Evolutionary conservation across 1,284 basidiomycete genomes (phyloP), one percentile per base, ranked within the genome.

Genomic region (Neonothopanus nambi): DNA sequence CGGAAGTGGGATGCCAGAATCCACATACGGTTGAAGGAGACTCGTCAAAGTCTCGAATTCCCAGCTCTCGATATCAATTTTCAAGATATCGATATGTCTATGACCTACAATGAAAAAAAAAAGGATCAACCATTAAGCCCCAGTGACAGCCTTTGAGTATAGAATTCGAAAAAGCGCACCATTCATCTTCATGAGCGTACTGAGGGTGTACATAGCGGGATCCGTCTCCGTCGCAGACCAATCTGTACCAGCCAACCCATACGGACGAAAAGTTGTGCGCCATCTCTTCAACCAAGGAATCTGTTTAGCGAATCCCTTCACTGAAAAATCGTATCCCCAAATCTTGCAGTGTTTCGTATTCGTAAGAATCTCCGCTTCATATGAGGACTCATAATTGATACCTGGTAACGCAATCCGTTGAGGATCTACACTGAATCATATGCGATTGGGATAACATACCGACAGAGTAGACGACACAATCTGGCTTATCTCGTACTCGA

Each of bases 371-470:
- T 80, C 80, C 1, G 80, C 77, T 60, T 87, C 86, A 59, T 85
- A 87, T 3, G 84, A 83, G 5, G 85, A 84, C 47, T 85, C 82
- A 56, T 77, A 76, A 67, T 83, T 82, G 65, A 84, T 80, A 40
- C 84, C 83, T 84, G 40, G 17, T 30, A 30, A 23, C 12, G 30
- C 26, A n/a, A 5, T 17, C 21, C 17, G 17, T 15, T 4, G 24
- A 18, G 7, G 21, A 6, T 33, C 13, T 17, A 21, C 3, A 17
- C 11, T 23, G 15, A 18, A 17, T 20, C 30, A 39, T 3, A 17
- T 13, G 39, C n/a, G 26, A 8, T 20, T n/a, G 35, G 12, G 13
- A 23, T 30, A 33, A 63, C 77, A 51, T 62, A 81, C 84, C 84
- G 49, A 85, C 75, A 1, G 82, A 80, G 58, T 87, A 87, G 38